phyloP scores from a whole-genome alignment of 805 yeast species.

The Schwanniomyces sp. region DNA sequence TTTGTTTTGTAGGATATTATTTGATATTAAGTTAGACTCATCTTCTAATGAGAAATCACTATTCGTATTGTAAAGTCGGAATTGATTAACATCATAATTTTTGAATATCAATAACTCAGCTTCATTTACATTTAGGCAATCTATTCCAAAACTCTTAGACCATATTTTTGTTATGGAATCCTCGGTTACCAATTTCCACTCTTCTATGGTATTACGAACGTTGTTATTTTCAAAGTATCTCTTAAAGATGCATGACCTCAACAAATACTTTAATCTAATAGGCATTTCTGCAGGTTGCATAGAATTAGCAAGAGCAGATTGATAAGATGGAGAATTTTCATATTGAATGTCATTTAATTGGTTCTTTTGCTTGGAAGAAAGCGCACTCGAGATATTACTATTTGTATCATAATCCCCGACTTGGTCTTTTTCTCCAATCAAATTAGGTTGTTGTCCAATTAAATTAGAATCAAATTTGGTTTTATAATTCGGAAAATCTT shows the following conservation, averaged over 20 bases:
- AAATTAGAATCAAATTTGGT: slow-evolving; percentile 32
- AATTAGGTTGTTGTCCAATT: slow-evolving; percentile 15
- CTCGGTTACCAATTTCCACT: slow-evolving; percentile 66
- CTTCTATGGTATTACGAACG: slow-evolving; percentile 13
- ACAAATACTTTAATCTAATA: slow-evolving; percentile 48
- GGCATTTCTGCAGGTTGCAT: slow-evolving; percentile 48
- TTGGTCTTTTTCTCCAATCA: background rate
- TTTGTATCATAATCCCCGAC: background rate
- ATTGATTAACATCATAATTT: slow-evolving; percentile 33
- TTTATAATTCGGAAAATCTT: slow-evolving; percentile 50
- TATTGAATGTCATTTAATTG: slow-evolving; percentile 24
- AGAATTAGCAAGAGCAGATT: slow-evolving; percentile 21
- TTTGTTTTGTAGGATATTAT: slow-evolving; percentile 28
- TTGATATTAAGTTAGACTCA: slow-evolving; percentile 19
- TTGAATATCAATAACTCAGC: slow-evolving; percentile 45
- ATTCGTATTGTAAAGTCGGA: slow-evolving; percentile 25
- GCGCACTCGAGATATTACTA: slow-evolving; percentile 2
- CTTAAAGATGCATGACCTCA: slow-evolving; percentile 60
- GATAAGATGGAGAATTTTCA: slow-evolving; percentile 26
- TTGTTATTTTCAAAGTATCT: slow-evolving; percentile 39
- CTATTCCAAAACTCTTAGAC: slow-evolving; percentile 55
- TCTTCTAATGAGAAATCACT: slow-evolving; percentile 21
- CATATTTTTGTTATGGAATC: slow-evolving; percentile 53
- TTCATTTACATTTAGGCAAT: slow-evolving; percentile 50
- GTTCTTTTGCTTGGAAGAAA: slow-evolving; percentile 4